Conservation (phyloP, 202 grass and related monocot genomes). For the Panicum virgatum region DNA sequence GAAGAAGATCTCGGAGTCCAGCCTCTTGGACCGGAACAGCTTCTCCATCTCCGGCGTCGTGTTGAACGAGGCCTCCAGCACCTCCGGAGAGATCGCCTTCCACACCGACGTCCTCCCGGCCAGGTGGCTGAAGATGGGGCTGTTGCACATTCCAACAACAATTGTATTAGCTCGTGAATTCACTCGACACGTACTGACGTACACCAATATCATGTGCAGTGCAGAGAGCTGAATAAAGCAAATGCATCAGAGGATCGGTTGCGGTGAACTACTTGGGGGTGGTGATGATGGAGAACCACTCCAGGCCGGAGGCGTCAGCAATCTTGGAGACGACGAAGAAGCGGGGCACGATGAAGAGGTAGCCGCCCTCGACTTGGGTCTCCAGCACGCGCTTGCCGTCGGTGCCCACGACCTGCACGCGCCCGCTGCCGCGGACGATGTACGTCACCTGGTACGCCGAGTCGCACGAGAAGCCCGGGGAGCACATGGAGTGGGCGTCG, state of each 20-base stretch:
- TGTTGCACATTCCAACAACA: neutral
- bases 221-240: neutral
- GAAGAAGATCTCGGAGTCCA: conserved; percentile 91
- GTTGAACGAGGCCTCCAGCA: conserved; percentile 72
- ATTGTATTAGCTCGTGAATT: neutral
- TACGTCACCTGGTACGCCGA: conserved; percentile 94
- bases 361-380: conserved; percentile 50
- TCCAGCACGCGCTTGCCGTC: conserved; percentile 78
- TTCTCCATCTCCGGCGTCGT: conserved; percentile 75
- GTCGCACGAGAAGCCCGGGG: conserved; percentile 88
- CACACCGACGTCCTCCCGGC: conserved; percentile 85
- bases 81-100: conserved; percentile 84
- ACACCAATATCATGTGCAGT: neutral
- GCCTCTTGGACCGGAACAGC: conserved; percentile 80
- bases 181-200: neutral
- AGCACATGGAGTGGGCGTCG: conserved; percentile 84
- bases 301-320: conserved; percentile 64
- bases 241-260: too few relatives aligned
- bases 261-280: conserved; percentile 60
- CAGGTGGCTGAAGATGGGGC: conserved; percentile 77
- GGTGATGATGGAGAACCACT: conserved; percentile 96
- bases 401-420: conserved; percentile 71
- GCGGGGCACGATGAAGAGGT: conserved; percentile 76
- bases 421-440: conserved; percentile 67
- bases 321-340: conserved; percentile 94